phyloP scores from a whole-genome alignment of 208 protist genomes.

The Trypanosoma theileri region DNA sequence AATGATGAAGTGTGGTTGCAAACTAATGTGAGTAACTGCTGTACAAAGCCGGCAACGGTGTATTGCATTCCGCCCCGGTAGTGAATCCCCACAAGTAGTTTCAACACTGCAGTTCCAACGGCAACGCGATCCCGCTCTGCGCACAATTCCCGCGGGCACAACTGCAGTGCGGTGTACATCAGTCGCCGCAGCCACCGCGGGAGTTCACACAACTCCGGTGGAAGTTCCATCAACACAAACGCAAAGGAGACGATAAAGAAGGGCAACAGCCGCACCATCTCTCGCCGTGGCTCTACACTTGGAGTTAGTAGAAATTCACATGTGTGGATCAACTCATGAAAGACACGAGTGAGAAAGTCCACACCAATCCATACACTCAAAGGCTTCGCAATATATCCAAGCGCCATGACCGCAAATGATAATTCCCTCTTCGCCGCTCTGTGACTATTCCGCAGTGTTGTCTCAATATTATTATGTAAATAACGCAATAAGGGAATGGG shows the following conservation, averaged over 20 bases:
- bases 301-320: slow-evolving; percentile 27
- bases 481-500: neutral
- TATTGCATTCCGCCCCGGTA: slow-evolving; percentile 10
- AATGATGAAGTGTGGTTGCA: neutral
- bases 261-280: slow-evolving; percentile 31
- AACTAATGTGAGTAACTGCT: slow-evolving; percentile 16
- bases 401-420: slow-evolving; percentile 35
- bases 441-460: slow-evolving; percentile 14
- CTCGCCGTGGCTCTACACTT: slow-evolving; percentile 5
- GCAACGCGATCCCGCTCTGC: slow-evolving; percentile 31
- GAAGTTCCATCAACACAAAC: slow-evolving; percentile 36
- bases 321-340: slow-evolving; percentile 23
- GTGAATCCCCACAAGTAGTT: slow-evolving; percentile 36
- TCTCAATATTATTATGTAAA: slow-evolving; percentile 18
- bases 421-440: slow-evolving; percentile 2
- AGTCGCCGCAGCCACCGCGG: slow-evolving; percentile 29
- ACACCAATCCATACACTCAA: slow-evolving; percentile 20
- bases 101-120: slow-evolving; percentile 29
- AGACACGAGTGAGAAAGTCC: slow-evolving; percentile 16
- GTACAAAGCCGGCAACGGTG: slow-evolving; percentile 6
- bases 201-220: slow-evolving; percentile 5
- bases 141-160: slow-evolving; percentile 33
- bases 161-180: slow-evolving; percentile 23
- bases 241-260: slow-evolving; percentile 37
- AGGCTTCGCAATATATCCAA: slow-evolving; percentile 37